Base-by-base conservation (phyloP, 2,329 filamentous ascomycete genomes). In the Nigrospora oryzae region DNA sequence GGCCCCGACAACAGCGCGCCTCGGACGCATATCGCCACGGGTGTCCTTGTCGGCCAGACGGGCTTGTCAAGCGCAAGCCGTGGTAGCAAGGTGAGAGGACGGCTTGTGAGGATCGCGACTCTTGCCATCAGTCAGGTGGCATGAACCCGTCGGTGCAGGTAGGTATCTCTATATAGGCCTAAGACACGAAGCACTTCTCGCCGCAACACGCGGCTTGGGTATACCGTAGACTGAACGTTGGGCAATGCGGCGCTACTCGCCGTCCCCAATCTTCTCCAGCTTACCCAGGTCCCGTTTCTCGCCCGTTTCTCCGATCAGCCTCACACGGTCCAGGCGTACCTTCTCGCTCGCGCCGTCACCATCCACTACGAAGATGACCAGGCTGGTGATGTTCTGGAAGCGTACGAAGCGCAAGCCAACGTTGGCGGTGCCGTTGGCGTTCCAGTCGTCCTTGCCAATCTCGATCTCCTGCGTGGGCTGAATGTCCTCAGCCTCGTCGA, bases 211-310 rank as follows among this genome's bases (percentile, higher is more conserved):
- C 13, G 14, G 13, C 16, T 11, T 17, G 30, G 36, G 31, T 34
- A 38, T n/a, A 32, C 28, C 14, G 23, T 7, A 4, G 23, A 28
- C 23, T 7, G 23, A 6, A 28, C 23, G 5, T 10, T 28, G 23
- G 23, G 23, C 23, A 4, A 28, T 28, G 23, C 23, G 7, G 23
- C 23, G 19, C 33, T 42, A 42, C 33, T 42, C 40, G 17, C 40
- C 84, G 55, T 94, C 85, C 13, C 83, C 88, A 60, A 96, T 79
- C 80, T 97, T 97, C 75, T 97, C 89, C 53, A 98, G 70, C 73
- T 94, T 95, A 53, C 90, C 91, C 79, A 89, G 88, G 46, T 93
- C 86, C 49, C 89, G 78, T 77, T 94, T 95, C 73, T 95, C 84
- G 13, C 93, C 91, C 14, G 81, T 79, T 65, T 97, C 91, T 30